Evolutionary conservation across 495 filamentous ascomycete genomes (phyloP).

Genomic region (Penicillium samsonianum): DNA sequence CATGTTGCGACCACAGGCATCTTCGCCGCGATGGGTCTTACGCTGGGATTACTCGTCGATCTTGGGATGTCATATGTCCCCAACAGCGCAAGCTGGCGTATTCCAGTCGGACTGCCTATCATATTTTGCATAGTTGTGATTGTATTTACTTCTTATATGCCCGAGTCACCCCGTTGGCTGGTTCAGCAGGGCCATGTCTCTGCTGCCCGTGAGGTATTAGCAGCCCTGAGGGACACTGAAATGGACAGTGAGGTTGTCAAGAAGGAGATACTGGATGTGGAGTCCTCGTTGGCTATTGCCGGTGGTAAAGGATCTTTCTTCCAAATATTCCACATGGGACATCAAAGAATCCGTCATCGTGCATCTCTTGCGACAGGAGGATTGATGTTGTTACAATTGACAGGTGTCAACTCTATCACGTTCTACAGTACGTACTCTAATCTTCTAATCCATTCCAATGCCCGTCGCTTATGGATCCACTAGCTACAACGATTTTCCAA

Average conservation of each 20-base stretch:
- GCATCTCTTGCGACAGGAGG: constrained; percentile 27
- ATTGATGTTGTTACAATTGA: constrained; percentile 53
- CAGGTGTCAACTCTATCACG: constrained; percentile 59
- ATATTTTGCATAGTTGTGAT: constrained; percentile 59
- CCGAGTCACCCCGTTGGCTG: constrained; percentile 61
- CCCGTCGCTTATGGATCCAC: not conserved
- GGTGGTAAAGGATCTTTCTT: constrained; percentile 6
- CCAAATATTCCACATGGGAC: constrained; percentile 27
- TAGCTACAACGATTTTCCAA: constrained; percentile 20
- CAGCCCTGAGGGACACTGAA: constrained; percentile 28
- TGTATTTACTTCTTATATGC: constrained; percentile 55
- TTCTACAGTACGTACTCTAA: constrained; percentile 42
- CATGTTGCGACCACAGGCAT: constrained; percentile 38
- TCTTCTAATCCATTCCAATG: too few relatives aligned
- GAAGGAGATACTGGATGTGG: constrained; percentile 36
- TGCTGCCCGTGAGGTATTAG: constrained; percentile 45
- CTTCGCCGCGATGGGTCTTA: constrained; percentile 53
- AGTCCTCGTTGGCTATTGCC: constrained; percentile 31
- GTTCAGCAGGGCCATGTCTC: constrained; percentile 50
- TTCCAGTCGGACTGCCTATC: constrained; percentile 49
- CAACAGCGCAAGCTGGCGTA: constrained; percentile 46
- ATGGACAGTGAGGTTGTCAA: constrained; percentile 26
- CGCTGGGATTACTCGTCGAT: constrained; percentile 40
- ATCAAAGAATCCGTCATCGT: constrained; percentile 29
- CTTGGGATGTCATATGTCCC: constrained; percentile 44